Evolutionary conservation across 176 grass and related monocot genomes (phyloP).

Genomic region (Otatea glauca): DNA sequence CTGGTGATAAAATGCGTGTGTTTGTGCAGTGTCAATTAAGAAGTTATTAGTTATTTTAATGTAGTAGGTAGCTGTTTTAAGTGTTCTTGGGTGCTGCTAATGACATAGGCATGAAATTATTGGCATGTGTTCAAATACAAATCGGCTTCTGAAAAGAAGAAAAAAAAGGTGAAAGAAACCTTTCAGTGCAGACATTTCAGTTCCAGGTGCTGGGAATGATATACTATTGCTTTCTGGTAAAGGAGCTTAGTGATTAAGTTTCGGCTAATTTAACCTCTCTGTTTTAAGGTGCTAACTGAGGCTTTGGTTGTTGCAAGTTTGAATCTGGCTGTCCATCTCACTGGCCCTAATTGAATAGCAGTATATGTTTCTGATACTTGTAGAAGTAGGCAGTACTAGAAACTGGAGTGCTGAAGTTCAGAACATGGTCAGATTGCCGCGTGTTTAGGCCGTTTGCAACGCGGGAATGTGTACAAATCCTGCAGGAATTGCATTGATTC

Average conservation of each 20-base stretch:
- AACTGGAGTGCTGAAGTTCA: neutral
- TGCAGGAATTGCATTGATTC: neutral
- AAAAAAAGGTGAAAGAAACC: neutral
- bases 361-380: neutral
- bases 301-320: neutral
- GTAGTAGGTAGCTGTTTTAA: neutral
- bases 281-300: neutral
- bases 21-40: neutral
- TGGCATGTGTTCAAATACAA: neutral
- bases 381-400: neutral
- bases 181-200: neutral
- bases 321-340: neutral
- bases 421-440: neutral
- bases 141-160: neutral
- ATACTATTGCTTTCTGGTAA: neutral
- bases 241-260: slow-evolving; percentile 32
- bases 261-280: neutral
- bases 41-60: neutral
- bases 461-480: neutral
- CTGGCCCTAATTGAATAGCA: neutral
- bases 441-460: neutral
- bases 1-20: neutral
- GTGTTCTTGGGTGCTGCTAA: neutral
- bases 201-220: neutral
- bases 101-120: neutral